A percentile compares a stretch with the other conserved stretches of the same genome.
Conservation (phyloP, 768 basidiomycete species). For the Tylopilus balloui region DNA sequence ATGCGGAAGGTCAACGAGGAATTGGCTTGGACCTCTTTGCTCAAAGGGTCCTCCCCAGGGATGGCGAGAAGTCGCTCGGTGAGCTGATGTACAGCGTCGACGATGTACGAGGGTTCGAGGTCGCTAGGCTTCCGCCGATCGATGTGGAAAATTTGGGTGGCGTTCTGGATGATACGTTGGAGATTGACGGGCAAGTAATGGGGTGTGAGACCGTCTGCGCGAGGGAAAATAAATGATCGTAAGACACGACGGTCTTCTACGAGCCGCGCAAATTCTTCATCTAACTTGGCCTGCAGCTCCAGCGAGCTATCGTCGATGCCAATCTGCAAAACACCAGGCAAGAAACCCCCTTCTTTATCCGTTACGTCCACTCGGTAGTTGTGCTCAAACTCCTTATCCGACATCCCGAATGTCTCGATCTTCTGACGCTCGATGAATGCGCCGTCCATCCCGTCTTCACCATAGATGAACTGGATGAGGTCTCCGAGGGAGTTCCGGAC, state of each 20-base stretch:
- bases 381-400: slow-evolving; percentile 79
- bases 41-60: slow-evolving; percentile 77
- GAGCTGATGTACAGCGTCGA: slow-evolving; percentile 74
- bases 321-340: slow-evolving; percentile 75
- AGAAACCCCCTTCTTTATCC: slow-evolving; percentile 75
- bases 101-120: slow-evolving; percentile 81
- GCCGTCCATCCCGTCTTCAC: slow-evolving; percentile 99
- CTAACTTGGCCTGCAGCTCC: slow-evolving; percentile 79
- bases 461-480: slow-evolving; percentile 93
- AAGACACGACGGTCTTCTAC: slow-evolving; percentile 71
- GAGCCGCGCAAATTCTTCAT: slow-evolving; percentile 68
- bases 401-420: slow-evolving; percentile 84
- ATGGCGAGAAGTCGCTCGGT: slow-evolving; percentile 76
- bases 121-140: slow-evolving; percentile 92
- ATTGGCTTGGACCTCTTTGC: slow-evolving; percentile 76
- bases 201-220: slow-evolving; percentile 60
- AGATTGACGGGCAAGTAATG: slow-evolving; percentile 96
- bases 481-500: slow-evolving; percentile 97
- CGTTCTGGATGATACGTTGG: slow-evolving; percentile 92
- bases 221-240: slow-evolving; percentile 81
- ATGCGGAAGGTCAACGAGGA: slow-evolving; percentile 91
- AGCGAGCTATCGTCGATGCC: slow-evolving; percentile 82
- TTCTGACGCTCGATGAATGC: slow-evolving; percentile 95
- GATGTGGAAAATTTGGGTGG: slow-evolving; percentile 95
- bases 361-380: slow-evolving; percentile 95